phyloP scores from a whole-genome alignment of 129 eudicot genomes.

The Saussurea involucrata region DNA sequence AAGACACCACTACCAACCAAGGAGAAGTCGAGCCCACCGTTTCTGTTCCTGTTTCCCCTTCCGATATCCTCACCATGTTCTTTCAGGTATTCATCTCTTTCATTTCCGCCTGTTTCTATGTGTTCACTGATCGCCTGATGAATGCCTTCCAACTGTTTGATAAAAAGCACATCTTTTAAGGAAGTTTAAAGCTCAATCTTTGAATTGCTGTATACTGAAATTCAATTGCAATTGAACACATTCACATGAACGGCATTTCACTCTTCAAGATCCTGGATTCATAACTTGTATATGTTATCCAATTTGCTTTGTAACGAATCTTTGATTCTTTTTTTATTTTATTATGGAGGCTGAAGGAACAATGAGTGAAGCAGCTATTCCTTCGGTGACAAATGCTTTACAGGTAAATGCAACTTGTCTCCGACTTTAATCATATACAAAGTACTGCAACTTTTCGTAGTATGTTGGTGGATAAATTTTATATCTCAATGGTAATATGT shows the following conservation, averaged over 20 bases:
- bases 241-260: background rate
- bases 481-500: background rate
- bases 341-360: constrained; percentile 90
- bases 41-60: constrained; percentile 82
- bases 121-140: background rate
- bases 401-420: constrained; percentile 45
- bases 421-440: background rate
- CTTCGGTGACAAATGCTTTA: constrained; percentile 64
- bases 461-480: background rate
- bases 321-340: constrained; percentile 8
- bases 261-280: background rate
- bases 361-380: constrained; percentile 64
- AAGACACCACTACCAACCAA: constrained; percentile 15
- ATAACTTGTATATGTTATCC: background rate
- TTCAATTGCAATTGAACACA: background rate
- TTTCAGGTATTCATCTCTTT: constrained; percentile 47
- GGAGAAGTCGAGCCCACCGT: constrained; percentile 56
- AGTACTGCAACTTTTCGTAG: background rate
- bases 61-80: constrained; percentile 81
- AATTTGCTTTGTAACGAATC: constrained; percentile 6
- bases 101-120: background rate
- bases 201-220: background rate
- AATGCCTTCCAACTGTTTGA: constrained; percentile 21
- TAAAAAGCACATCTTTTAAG: background rate
- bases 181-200: background rate